Evolutionary conservation across 371 early-diverging fungal species (phyloP), one percentile per base, ranked within the genome.

Genomic region (Fennellomyces sp.): DNA sequence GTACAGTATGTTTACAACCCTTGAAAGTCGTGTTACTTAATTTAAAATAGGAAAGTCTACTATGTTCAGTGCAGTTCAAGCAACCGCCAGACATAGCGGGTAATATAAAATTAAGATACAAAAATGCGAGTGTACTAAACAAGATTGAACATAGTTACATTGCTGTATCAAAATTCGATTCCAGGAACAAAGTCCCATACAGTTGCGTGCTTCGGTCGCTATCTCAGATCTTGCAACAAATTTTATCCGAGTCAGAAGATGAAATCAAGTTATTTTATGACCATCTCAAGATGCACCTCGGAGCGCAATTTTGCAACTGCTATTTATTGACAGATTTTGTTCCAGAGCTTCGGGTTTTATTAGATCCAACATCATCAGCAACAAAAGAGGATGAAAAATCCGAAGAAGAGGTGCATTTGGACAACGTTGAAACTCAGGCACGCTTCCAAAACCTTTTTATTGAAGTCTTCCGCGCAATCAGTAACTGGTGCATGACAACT

Each of bases 401-500:
- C 3, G 51, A 26, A 11, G 51, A 50, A 3, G 51, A 50, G 21
- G 59, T 66, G 25, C 73, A 73, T 31, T 25, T 76, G 17, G 74
- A 73, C 36, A 74, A 74, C 55, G 65, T 71, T 5, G 80, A 76
- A 29, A 75, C 65, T 7, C 68, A 72, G 11, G 61, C 66, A 19
- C 62, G 76, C 26, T 76, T 76, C n/a, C 80, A 79, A 33, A 72
- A 59, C 38, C 41, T 74, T 3, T 79, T 76, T 66, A 61, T 76
- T 5, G 70, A 75, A 53, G 74, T 79, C 0, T 71, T 76, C 51
- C 66, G 75, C 5, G 68, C 74, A 7, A 51, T 79, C 8, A 45
- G 75, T 11, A 68, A 70, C 31, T 76, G 76, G 72, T 67, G 68
- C 17, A 79, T 76, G 75, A 61, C 72, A 12, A 79, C 80, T 12